Percentiles rank a stretch among this genome's conserved stretches.
phyloP scores from a whole-genome alignment of 1,284 basidiomycete species.

The Ceratobasidium sp. region DNA sequence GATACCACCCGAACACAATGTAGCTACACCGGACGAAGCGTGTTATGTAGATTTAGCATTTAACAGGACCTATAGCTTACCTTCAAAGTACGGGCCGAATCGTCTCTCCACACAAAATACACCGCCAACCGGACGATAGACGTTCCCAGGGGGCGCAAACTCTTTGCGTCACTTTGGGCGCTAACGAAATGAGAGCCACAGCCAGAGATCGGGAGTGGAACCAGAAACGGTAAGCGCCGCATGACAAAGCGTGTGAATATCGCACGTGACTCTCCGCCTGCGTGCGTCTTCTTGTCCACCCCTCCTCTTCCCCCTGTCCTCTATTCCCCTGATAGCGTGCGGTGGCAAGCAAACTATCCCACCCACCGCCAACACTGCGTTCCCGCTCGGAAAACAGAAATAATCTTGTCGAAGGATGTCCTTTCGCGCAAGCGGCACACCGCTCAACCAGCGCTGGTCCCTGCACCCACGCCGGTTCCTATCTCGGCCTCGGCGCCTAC shows the following conservation, averaged over 20 bases:
- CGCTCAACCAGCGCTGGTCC: slow-evolving; percentile 65
- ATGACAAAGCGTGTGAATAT: slow-evolving; percentile 21
- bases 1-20: too few species aligned
- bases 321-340: background rate
- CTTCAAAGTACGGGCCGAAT: too few species aligned
- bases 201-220: slow-evolving; percentile 17
- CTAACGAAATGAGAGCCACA: slow-evolving; percentile 2
- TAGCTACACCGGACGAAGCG: too few species aligned
- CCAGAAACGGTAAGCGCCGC: slow-evolving; percentile 26
- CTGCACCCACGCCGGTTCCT: slow-evolving; percentile 62
- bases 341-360: background rate
- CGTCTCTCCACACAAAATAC: too few species aligned
- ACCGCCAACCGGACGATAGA: too few species aligned
- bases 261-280: background rate
- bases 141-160: background rate
- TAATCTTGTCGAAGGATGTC: slow-evolving; percentile 73
- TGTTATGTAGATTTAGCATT: too few species aligned
- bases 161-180: slow-evolving; percentile 15
- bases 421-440: slow-evolving; percentile 75
- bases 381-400: slow-evolving; percentile 62
- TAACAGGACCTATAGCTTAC: too few species aligned
- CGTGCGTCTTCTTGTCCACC: background rate
- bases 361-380: slow-evolving; percentile 61
- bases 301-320: background rate
- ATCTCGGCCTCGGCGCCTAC: slow-evolving; percentile 69